Percentiles rank a stretch among this genome's conserved stretches.
Evolutionary conservation across 1,284 basidiomycete genomes (phyloP).

Genomic region (Trichosporon faecale): DNA sequence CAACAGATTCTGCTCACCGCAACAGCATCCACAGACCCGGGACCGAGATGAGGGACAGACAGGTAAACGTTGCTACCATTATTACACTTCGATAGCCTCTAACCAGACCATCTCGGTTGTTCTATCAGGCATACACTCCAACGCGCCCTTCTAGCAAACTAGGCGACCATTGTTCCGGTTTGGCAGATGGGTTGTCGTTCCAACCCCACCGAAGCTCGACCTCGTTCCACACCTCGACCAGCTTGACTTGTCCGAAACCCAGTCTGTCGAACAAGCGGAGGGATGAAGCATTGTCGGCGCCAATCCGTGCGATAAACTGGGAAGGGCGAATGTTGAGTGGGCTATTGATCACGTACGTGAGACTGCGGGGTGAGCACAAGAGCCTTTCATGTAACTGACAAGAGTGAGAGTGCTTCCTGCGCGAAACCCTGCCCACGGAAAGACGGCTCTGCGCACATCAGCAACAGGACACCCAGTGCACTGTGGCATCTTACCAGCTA

Average conservation of each 20-base stretch:
- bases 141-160: background rate
- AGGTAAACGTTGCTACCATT: too few species aligned
- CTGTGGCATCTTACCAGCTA: constrained; percentile 59
- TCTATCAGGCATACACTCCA: background rate
- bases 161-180: background rate
- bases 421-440: constrained; percentile 53
- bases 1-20: too few species aligned
- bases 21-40: background rate
- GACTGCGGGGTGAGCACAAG: constrained; percentile 39
- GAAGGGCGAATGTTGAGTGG: constrained; percentile 25
- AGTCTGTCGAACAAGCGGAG: constrained; percentile 65
- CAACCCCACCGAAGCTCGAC: constrained; percentile 62
- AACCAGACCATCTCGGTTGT: too few species aligned
- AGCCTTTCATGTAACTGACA: constrained; percentile 44
- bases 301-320: constrained; percentile 60
- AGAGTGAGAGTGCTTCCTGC: constrained; percentile 62
- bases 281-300: constrained; percentile 58
- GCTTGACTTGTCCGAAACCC: constrained; percentile 64
- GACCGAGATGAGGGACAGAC: too few species aligned
- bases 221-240: constrained; percentile 69
- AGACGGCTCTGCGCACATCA: constrained; percentile 6
- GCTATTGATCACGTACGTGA: constrained; percentile 41
- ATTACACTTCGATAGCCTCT: too few species aligned
- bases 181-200: background rate
- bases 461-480: background rate